Evolutionary conservation across 257 asterid species (phyloP).

Genomic region (Linaria vulgaris): DNA sequence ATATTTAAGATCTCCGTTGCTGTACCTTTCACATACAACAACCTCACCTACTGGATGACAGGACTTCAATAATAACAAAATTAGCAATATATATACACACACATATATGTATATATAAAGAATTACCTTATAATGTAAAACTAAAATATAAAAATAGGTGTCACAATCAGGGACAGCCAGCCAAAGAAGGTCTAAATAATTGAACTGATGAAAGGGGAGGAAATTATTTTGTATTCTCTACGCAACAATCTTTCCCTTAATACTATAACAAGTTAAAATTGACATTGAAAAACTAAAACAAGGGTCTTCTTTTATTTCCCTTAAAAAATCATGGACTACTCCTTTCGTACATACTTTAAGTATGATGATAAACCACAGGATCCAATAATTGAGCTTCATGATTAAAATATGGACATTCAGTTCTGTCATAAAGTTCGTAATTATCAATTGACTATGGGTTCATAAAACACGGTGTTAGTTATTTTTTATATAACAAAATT

Average conservation of each 20-base stretch:
- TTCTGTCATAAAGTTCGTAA: slow-evolving; percentile 38
- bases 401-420: slow-evolving; percentile 27
- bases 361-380: slow-evolving; percentile 17
- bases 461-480: slow-evolving; percentile 14
- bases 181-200: slow-evolving; percentile 44
- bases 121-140: slow-evolving; percentile 6
- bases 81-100: not conserved
- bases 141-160: slow-evolving; percentile 26
- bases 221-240: slow-evolving; percentile 19
- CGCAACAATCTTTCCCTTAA: slow-evolving; percentile 36
- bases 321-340: slow-evolving; percentile 22
- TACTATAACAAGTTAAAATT: not conserved
- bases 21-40: slow-evolving; percentile 46
- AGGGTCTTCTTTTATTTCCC: slow-evolving; percentile 31
- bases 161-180: slow-evolving; percentile 49
- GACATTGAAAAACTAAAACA: slow-evolving; percentile 29
- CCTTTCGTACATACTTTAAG: slow-evolving; percentile 33
- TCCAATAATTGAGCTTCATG: slow-evolving; percentile 46
- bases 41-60: slow-evolving; percentile 40
- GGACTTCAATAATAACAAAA: slow-evolving; percentile 15
- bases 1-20: slow-evolving; percentile 39
- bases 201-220: slow-evolving; percentile 39
- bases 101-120: no score
- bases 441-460: slow-evolving; percentile 32
- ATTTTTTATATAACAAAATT: no score